Evolutionary conservation across 2,329 filamentous ascomycete species (phyloP), one percentile per base, ranked within the genome.

Genomic region (Colletotrichum scovillei): DNA sequence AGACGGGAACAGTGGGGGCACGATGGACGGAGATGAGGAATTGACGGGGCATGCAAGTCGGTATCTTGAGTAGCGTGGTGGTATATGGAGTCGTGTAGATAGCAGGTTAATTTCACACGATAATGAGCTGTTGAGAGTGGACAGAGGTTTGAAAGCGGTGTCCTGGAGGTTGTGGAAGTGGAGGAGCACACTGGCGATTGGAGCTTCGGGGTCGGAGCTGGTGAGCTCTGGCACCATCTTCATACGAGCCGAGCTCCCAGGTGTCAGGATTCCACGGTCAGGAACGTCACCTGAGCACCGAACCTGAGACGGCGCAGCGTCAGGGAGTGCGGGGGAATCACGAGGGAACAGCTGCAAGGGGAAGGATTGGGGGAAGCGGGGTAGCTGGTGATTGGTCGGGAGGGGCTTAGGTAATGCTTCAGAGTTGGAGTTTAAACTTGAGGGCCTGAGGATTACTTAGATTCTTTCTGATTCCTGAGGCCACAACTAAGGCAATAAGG

Each of bases 301-400:
- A 16, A 42, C 38, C 38, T 73, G 71, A 73, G 71, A 73, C 67
- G 67, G 56, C n/a, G 67, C 56, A 73, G 67, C 38, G 71, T 73
- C 71, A 71, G 67, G 71, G 62, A 55, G 67, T 71, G 71, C 71
- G 71, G 71, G 71, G 71, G 35, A 71, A 24, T 73, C 71, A 73
- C 71, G 67, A 73, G 67, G 60, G 35, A 35, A 63, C 52, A 26
- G 53, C 55, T 52, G 64, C 63, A 66, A 19, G 63, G 63, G 63
- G 52, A 26, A 57, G 65, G 35, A 38, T 69, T 73, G 26, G 71
- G 67, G 71, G 56, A 66, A 65, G 67, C 55, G 67, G 67, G 62
- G 67, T 56, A 66, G 60, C 46, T 62, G 35, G 3, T 57, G 70
- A 55, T 70, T 70, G 67, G 70, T 46, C 1, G 4, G 5, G 16